These are phyloP conservation scores for Neurospora tetraspora DNA, from an alignment of 495 filamentous ascomycete species.

Conservation along the genomic window DNA sequence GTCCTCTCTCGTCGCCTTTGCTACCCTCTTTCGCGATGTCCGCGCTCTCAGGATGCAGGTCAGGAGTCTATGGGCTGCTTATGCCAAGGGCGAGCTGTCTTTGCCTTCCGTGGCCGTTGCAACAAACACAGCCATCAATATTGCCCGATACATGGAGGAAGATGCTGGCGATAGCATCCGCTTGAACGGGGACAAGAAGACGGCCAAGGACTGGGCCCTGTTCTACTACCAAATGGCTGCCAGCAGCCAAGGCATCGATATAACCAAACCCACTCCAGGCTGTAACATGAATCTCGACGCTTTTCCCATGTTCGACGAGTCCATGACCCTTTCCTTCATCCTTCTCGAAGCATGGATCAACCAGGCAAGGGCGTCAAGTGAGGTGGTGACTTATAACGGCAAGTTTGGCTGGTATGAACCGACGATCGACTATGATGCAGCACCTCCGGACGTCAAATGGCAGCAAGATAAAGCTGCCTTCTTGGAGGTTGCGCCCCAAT, in stretches of 20 bases:
- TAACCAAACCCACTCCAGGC: not conserved
- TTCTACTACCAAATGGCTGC: not conserved
- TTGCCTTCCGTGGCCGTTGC: slow-evolving; percentile 2
- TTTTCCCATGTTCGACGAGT: not conserved
- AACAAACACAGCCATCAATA: slow-evolving; percentile 2
- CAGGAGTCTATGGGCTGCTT: not conserved
- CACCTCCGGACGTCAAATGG: not conserved
- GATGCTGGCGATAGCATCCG: not conserved
- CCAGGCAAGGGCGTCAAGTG: not conserved
- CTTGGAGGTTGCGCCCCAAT: not conserved
- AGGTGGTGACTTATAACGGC: not conserved
- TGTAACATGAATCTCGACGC: not conserved
- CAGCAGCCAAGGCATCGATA: not conserved
- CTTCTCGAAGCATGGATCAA: not conserved
- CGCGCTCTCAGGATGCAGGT: not conserved
- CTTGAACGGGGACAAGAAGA: not conserved
- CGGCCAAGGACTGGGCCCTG: not conserved
- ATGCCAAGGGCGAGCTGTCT: not conserved
- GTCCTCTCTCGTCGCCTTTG: slow-evolving; percentile 1
- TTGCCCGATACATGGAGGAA: slow-evolving; percentile 2
- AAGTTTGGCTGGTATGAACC: slow-evolving; percentile 1
- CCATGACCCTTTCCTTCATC: not conserved
- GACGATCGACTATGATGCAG: not conserved
- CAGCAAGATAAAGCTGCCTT: not conserved
- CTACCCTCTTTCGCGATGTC: not conserved